Evolutionary conservation across 495 filamentous ascomycete species (phyloP).

Genomic region (Friedmanniomyces endolithicus): DNA sequence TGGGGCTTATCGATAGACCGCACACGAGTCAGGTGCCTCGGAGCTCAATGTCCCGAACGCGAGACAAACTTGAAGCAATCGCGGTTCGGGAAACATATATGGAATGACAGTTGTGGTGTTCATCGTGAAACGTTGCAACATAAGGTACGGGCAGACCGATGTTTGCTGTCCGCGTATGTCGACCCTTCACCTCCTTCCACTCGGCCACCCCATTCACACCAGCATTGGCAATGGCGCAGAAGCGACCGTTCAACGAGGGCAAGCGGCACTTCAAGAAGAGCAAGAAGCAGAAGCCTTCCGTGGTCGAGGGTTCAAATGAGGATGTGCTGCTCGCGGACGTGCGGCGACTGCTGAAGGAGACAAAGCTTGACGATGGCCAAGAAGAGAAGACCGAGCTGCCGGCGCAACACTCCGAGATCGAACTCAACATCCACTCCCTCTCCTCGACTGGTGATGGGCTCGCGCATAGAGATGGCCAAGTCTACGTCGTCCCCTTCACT

Average conservation of each 20-base stretch:
- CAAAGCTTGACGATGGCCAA: conserved; percentile 30
- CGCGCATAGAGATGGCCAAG: conserved; percentile 52
- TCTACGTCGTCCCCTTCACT: conserved; percentile 83
- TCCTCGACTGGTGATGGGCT: conserved; percentile 89
- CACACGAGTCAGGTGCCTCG: too few species aligned
- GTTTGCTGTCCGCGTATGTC: not conserved
- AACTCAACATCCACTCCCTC: conserved; percentile 60
- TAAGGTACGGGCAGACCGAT: not conserved
- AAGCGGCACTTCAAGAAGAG: conserved; percentile 35
- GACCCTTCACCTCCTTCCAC: not conserved
- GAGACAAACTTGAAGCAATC: too few species aligned
- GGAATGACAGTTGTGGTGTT: too few species aligned
- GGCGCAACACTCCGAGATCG: conserved; percentile 58
- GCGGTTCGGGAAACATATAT: too few species aligned
- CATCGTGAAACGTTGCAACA: too few species aligned
- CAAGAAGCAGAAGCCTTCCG: conserved; percentile 43
- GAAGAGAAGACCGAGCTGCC: conserved; percentile 40
- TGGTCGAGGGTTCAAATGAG: conserved; percentile 39
- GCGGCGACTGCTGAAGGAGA: conserved; percentile 41
- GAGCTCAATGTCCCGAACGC: too few species aligned
- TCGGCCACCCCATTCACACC: not conserved
- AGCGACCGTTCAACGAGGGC: conserved; percentile 24
- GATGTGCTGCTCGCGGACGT: conserved; percentile 67
- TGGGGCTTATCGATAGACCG: too few species aligned
- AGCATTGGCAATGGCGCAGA: conserved; percentile 18